Evolutionary conservation across 1,284 basidiomycete species (phyloP).

Genomic region (Crucibulum cyathiforme): DNA sequence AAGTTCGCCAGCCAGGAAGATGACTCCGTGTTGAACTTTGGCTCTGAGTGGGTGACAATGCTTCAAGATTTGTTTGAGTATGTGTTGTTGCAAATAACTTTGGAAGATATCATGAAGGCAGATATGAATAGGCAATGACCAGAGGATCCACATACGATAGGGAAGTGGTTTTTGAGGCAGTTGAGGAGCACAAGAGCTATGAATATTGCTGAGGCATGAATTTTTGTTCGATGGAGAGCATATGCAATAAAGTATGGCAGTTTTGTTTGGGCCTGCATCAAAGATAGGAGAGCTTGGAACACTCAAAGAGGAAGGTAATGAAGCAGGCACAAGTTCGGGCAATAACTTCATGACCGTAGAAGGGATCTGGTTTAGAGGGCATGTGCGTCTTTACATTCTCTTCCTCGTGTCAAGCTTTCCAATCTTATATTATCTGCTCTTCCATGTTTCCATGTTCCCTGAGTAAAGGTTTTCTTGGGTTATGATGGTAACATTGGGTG

Average conservation of each 20-base stretch:
- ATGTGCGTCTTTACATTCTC: constrained; percentile 14
- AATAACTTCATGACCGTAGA: constrained; percentile 80
- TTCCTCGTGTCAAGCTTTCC: no score
- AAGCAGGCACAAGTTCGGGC: constrained; percentile 73
- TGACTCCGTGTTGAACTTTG: no score
- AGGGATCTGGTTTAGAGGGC: constrained; percentile 57
- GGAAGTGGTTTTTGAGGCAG: constrained; percentile 89
- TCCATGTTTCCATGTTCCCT: no score
- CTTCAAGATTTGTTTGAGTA: constrained; percentile 97
- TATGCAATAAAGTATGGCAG: constrained; percentile 89
- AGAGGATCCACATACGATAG: constrained; percentile 89
- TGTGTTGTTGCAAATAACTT: constrained; percentile 94
- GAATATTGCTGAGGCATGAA: constrained; percentile 84
- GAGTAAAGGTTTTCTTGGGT: no score
- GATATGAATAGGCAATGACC: constrained; percentile 92
- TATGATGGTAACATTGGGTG: no score
- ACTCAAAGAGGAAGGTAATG: constrained; percentile 81
- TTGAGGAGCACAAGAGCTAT: constrained; percentile 86
- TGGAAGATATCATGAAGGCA: constrained; percentile 92
- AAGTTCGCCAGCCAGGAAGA: no score
- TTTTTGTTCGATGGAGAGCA: constrained; percentile 86
- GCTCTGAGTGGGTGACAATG: no score
- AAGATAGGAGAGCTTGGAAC: constrained; percentile 65
- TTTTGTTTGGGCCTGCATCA: constrained; percentile 61
- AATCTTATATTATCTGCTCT: not conserved